These are phyloP conservation scores for Pseudohalonectria lignicola DNA, from an alignment of 2,329 filamentous ascomycete species.

Conservation along the genomic window DNA sequence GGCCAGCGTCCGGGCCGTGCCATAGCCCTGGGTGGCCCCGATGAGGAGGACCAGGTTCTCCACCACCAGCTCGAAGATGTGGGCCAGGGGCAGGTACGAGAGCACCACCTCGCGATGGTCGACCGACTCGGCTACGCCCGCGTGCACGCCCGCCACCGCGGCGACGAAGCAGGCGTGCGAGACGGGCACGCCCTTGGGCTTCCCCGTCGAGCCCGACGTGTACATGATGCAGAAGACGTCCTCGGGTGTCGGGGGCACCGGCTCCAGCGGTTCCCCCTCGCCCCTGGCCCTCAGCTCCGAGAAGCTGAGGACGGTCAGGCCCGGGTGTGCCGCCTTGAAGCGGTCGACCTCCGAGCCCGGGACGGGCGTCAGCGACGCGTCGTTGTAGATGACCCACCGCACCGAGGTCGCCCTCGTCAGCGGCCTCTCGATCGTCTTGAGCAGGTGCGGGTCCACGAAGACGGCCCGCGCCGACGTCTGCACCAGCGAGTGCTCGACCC, in stretches of 20 bases:
- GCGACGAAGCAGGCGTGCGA: constrained; percentile 73
- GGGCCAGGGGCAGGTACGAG: constrained; percentile 86
- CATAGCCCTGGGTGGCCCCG: constrained; percentile 89
- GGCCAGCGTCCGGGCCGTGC: constrained; percentile 78
- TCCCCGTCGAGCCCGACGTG: constrained; percentile 81
- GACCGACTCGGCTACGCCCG: constrained; percentile 67
- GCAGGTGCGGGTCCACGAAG: constrained; percentile 75
- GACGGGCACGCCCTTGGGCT: constrained; percentile 80
- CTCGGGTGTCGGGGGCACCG: constrained; percentile 59
- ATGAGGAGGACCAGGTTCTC: constrained; percentile 85
- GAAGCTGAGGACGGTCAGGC: constrained; percentile 41
- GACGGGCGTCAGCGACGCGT: constrained; percentile 31
- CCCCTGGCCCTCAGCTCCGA: constrained; percentile 45
- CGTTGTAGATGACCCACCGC: constrained; percentile 53
- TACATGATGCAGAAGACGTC: constrained; percentile 80
- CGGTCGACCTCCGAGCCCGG: constrained; percentile 43
- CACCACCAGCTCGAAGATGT: constrained; percentile 93
- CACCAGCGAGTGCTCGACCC: constrained; percentile 73
- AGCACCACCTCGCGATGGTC: constrained; percentile 69
- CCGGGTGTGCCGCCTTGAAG: constrained; percentile 45
- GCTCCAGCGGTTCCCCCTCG: constrained; percentile 58
- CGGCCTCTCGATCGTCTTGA: constrained; percentile 46
- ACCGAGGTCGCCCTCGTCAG: constrained; percentile 46
- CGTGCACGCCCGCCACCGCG: constrained; percentile 71
- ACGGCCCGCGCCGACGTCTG: constrained; percentile 75